phyloP scores from a whole-genome alignment of 2,329 filamentous ascomycete species.

The Ophiocordyceps unilateralis region DNA sequence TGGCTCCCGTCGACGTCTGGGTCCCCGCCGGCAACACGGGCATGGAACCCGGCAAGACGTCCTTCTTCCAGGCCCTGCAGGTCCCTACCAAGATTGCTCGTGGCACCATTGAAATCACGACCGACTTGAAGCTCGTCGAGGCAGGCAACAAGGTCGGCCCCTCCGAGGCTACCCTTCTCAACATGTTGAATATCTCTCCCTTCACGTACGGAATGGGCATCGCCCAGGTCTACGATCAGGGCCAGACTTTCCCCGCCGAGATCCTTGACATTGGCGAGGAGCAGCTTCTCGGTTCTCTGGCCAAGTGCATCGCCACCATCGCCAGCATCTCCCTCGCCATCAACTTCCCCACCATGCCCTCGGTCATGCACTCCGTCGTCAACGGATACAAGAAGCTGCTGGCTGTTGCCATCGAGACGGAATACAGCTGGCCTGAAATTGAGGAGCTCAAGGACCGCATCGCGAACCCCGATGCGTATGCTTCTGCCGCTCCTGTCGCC shows the following conservation, averaged over 20 bases:
- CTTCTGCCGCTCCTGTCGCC: constrained; percentile 59
- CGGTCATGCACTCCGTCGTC: constrained; percentile 88
- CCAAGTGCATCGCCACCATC: constrained; percentile 68
- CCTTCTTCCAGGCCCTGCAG: constrained; percentile 99
- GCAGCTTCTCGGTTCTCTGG: constrained; percentile 76
- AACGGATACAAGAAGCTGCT: constrained; percentile 97
- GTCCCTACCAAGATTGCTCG: constrained; percentile 99
- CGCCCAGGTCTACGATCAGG: constrained; percentile 90
- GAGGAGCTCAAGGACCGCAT: constrained; percentile 98
- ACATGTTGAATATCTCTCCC: constrained; percentile 99
- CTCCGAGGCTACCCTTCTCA: constrained; percentile 95
- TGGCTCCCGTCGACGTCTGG: constrained; percentile 87
- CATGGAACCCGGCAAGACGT: constrained; percentile 99
- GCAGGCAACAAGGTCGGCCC: constrained; percentile 86
- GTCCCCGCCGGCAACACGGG: constrained; percentile 97
- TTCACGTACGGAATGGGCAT: constrained; percentile 99
- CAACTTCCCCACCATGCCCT: constrained; percentile 92
- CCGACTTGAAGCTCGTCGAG: constrained; percentile 95
- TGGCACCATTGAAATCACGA: constrained; percentile 99
- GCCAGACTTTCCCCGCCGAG: constrained; percentile 71
- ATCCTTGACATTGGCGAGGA: constrained; percentile 92
- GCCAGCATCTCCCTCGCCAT: constrained; percentile 79
- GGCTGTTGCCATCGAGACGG: constrained; percentile 75
- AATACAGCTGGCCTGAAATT: constrained; percentile 89
- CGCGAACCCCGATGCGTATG: constrained; percentile 95